phyloP scores from a whole-genome alignment of 2,329 filamentous ascomycete species.

The Diaporthe vexans region DNA sequence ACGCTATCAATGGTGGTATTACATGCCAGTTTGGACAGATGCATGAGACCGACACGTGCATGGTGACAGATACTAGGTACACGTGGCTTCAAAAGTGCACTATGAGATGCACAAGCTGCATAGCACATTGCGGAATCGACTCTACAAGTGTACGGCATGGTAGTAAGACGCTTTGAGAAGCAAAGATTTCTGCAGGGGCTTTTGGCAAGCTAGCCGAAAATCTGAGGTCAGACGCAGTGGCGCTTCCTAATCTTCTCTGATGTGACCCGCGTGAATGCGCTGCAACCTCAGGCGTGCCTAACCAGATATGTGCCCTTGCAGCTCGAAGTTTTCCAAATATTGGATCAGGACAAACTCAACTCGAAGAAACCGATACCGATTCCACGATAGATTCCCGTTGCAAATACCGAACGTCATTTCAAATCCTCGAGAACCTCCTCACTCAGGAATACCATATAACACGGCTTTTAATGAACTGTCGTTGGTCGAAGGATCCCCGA shows the following conservation, averaged over 20 bases:
- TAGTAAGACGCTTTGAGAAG: neutral
- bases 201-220: neutral
- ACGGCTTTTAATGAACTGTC: neutral
- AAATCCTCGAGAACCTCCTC: neutral
- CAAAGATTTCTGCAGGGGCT: neutral
- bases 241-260: neutral
- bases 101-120: neutral
- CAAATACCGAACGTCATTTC: neutral
- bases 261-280: neutral
- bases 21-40: neutral
- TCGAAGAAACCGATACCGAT: neutral
- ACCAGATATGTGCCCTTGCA: neutral
- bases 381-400: neutral
- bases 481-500: constrained; percentile 16
- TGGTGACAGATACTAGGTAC: neutral
- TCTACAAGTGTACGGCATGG: neutral
- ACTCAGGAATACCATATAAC: neutral
- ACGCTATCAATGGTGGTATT: neutral
- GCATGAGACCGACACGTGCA: neutral
- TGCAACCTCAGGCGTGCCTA: neutral
- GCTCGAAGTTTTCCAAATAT: neutral
- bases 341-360: too few species aligned
- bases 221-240: neutral
- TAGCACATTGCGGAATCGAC: neutral
- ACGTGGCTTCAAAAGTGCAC: neutral